phyloP scores from a whole-genome alignment of 1,284 basidiomycete genomes.

The Papiliotrema fonsecae region DNA sequence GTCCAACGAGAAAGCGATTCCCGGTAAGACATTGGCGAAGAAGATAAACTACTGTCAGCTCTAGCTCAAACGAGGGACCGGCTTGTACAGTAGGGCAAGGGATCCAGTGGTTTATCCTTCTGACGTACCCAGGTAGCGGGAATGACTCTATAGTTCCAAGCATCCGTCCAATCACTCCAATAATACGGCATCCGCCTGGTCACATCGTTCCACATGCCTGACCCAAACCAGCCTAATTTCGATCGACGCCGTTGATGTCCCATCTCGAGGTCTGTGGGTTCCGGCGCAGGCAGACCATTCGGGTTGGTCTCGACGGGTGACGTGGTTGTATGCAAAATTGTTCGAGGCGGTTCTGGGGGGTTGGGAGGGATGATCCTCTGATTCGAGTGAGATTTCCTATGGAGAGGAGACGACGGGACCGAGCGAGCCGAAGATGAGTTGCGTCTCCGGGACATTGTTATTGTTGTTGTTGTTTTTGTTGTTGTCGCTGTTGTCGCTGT shows the following conservation, averaged over 20 bases:
- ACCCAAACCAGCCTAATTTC: conserved; percentile 14
- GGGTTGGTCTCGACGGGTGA: conserved; percentile 5
- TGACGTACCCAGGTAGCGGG: conserved; percentile 52
- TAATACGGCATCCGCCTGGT: conserved; percentile 73
- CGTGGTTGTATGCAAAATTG: conserved; percentile 28
- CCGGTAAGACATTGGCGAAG: conserved; percentile 62
- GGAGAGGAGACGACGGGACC: too few relatives aligned
- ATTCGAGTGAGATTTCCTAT: too few relatives aligned
- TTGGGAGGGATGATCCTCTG: too few relatives aligned
- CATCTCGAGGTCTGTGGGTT: too few relatives aligned
- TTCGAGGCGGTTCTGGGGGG: conserved; percentile 37
- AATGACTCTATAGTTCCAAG: conserved; percentile 70
- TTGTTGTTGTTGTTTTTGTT: too few relatives aligned
- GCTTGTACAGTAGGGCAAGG: too few relatives aligned
- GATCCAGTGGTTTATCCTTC: too few relatives aligned
- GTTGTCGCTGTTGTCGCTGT: too few relatives aligned
- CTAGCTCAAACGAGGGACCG: neutral
- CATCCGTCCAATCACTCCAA: conserved; percentile 76
- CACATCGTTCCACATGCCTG: conserved; percentile 75
- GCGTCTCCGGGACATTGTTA: too few relatives aligned
- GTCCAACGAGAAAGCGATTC: conserved; percentile 87
- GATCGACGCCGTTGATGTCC: too few relatives aligned
- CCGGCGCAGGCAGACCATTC: too few relatives aligned
- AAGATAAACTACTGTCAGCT: conserved; percentile 36
- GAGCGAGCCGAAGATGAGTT: too few relatives aligned